Evolutionary conservation across 2,329 filamentous ascomycete species (phyloP).

Genomic region (Hypoxylon sp.): DNA sequence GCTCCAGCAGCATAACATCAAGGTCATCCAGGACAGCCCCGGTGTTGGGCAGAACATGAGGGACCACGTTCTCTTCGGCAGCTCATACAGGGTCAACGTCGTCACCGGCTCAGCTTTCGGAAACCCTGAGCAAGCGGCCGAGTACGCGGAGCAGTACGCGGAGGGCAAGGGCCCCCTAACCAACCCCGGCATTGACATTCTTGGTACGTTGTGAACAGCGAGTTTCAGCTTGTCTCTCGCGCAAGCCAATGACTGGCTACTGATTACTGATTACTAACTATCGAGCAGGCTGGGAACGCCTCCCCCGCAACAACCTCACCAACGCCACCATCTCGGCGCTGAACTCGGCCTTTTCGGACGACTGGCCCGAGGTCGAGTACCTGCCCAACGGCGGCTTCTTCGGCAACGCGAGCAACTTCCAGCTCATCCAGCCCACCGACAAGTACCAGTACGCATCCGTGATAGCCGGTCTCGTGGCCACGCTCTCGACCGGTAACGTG

Average conservation of each 20-base stretch:
- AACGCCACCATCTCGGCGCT: slow-evolving; percentile 28
- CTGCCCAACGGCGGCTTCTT: slow-evolving; percentile 30
- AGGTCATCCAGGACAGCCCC: slow-evolving; percentile 66
- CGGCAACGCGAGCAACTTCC: slow-evolving; percentile 24
- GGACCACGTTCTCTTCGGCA: slow-evolving; percentile 61
- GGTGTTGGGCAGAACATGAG: slow-evolving; percentile 73
- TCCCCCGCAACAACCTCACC: slow-evolving; percentile 21
- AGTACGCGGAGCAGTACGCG: slow-evolving; percentile 18
- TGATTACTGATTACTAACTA: not conserved
- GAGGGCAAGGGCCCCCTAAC: slow-evolving; percentile 17
- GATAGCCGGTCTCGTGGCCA: slow-evolving; percentile 56
- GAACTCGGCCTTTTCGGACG: slow-evolving; percentile 17
- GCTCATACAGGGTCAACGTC: slow-evolving; percentile 38
- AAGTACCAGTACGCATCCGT: slow-evolving; percentile 54
- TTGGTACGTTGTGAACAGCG: slow-evolving; percentile 14
- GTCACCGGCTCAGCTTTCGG: slow-evolving; percentile 19
- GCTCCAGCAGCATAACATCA: slow-evolving; percentile 59
- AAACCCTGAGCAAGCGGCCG: slow-evolving; percentile 12
- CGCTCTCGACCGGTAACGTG: slow-evolving; percentile 62
- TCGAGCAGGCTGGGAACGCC: slow-evolving; percentile 25
- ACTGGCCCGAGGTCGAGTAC: slow-evolving; percentile 54
- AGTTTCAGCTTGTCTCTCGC: not conserved
- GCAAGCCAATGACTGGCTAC: not conserved
- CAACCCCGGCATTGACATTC: slow-evolving; percentile 25
- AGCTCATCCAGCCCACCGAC: slow-evolving; percentile 47